A percentile compares a stretch with the other conserved stretches of the same genome.
phyloP scores from a whole-genome alignment of 495 filamentous ascomycete genomes.

The Podospora appendiculata region DNA sequence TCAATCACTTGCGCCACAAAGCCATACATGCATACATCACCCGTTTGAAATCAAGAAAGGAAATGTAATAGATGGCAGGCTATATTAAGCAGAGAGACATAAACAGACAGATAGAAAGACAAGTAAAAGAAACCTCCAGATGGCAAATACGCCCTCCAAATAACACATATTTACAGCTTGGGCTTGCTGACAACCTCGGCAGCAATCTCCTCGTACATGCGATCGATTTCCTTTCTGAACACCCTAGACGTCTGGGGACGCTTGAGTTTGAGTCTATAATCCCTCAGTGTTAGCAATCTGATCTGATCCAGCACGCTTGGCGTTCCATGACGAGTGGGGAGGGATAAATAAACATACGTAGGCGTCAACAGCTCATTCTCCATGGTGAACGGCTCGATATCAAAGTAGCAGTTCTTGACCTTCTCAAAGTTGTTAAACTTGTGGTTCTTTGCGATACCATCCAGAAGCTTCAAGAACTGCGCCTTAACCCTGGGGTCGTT shows the following conservation, averaged over 20 bases:
- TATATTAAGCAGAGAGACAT: background rate
- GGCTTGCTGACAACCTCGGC: slow-evolving; percentile 26
- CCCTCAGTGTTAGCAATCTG: background rate
- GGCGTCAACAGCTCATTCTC: slow-evolving; percentile 94
- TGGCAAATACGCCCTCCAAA: background rate
- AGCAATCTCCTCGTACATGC: slow-evolving; percentile 67
- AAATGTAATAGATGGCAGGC: too few relatives aligned
- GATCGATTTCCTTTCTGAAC: slow-evolving; percentile 67
- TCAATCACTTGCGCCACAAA: too few relatives aligned
- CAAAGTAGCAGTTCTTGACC: slow-evolving; percentile 65
- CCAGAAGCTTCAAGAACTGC: slow-evolving; percentile 72
- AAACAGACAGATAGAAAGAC: background rate
- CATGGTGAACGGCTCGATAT: slow-evolving; percentile 84
- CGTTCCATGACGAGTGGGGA: background rate
- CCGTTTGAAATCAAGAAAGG: too few relatives aligned
- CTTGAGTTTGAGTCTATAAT: slow-evolving; percentile 81
- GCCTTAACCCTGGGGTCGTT: slow-evolving; percentile 60
- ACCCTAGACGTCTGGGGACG: slow-evolving; percentile 75
- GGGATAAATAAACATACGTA: slow-evolving; percentile 61
- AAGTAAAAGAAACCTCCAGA: background rate
- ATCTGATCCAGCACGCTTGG: background rate
- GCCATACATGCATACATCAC: too few relatives aligned
- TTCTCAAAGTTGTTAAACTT: slow-evolving; percentile 88
- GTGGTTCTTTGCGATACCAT: slow-evolving; percentile 70
- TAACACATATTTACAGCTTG: slow-evolving; percentile 27